These are phyloP conservation scores for Malassezia brasiliensis DNA, from an alignment of 1,284 basidiomycete genomes.

Conservation along the genomic window DNA sequence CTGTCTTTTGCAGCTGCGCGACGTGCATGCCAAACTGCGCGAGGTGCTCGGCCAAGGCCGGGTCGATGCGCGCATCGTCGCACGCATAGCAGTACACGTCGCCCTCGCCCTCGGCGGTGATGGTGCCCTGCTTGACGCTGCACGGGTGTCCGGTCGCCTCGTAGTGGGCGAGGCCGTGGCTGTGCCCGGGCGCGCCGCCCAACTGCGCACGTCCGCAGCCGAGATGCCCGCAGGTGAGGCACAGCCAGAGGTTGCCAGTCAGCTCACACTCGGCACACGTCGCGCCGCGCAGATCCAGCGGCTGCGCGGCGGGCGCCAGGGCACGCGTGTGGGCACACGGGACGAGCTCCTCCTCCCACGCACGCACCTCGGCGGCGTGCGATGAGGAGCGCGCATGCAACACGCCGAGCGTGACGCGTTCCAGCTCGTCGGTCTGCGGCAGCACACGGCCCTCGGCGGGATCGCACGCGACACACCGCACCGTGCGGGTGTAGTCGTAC, in stretches of 20 bases:
- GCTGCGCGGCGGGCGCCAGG: conserved; percentile 54
- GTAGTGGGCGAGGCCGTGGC: conserved; percentile 78
- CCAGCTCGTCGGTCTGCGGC: conserved; percentile 47
- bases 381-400: conserved; percentile 77
- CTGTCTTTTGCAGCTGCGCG: conserved; percentile 73
- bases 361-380: conserved; percentile 84
- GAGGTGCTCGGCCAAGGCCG: conserved; percentile 66
- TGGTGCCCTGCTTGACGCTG: conserved; percentile 89
- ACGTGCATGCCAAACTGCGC: conserved; percentile 79
- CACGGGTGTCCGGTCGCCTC: conserved; percentile 67
- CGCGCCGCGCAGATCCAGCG: conserved; percentile 28
- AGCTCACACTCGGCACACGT: conserved; percentile 35
- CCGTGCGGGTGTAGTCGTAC: conserved; percentile 61
- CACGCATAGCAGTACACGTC: conserved; percentile 93
- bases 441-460: conserved; percentile 52
- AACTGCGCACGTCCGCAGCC: conserved; percentile 82
- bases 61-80: conserved; percentile 75
- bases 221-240: conserved; percentile 78
- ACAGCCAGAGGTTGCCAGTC: conserved; percentile 76
- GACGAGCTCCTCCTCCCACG: conserved; percentile 90
- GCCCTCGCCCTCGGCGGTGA: conserved; percentile 84
- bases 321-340: conserved; percentile 78
- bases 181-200: conserved; percentile 76
- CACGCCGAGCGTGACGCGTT: conserved; percentile 60
- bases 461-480: conserved; percentile 63